Evolutionary conservation across 2,329 filamentous ascomycete species (phyloP), one percentile per base, ranked within the genome.

Genomic region (Penicillium sp.): DNA sequence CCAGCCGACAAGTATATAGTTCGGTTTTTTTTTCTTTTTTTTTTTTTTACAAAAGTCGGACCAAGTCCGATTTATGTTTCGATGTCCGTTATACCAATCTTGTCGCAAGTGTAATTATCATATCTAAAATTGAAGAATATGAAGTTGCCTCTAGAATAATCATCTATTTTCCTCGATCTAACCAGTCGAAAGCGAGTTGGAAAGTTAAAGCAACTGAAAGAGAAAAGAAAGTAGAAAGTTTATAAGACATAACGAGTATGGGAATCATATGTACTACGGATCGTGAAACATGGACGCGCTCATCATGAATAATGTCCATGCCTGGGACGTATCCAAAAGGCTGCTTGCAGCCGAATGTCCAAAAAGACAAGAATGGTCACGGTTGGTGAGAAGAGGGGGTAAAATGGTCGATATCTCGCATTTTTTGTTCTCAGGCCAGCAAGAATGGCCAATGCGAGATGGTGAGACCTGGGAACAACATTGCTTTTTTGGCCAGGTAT

Each of bases 221-320:
- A 5, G 13, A 13, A 42, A 24, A 42, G 14, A 42, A 9, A 16
- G 16, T 24, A 19, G 31, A 24, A 26, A 37, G 39, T 45, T 39
- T 51, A 56, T 58, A 54, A 47, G 23, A 56, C 58, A 61, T 36
- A 48, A 53, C 16, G 50, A 51, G n/a, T 54, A 16, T 56, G 48
- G 55, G 51, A 60, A 56, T 58, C 55, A 48, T 60, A 58, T 58
- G 51, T 58, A 53, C 55, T 28, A 36, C 21, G 36, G n/a, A 52
- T 61, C 58, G 50, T 61, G 36, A 56, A 40, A 51, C 52, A 47
- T 54, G 39, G 23, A 34, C 45, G 19, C 42, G 51, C 51, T 31
- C 47, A 33, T 43, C 29, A 42, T 8, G 23, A 39, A 37, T 33
- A 48, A 26, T 26, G 48, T 45, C 39, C 40, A 14, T 37, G 19